Conservation (phyloP, 495 filamentous ascomycete genomes). For the Xylaria intraflava region DNA sequence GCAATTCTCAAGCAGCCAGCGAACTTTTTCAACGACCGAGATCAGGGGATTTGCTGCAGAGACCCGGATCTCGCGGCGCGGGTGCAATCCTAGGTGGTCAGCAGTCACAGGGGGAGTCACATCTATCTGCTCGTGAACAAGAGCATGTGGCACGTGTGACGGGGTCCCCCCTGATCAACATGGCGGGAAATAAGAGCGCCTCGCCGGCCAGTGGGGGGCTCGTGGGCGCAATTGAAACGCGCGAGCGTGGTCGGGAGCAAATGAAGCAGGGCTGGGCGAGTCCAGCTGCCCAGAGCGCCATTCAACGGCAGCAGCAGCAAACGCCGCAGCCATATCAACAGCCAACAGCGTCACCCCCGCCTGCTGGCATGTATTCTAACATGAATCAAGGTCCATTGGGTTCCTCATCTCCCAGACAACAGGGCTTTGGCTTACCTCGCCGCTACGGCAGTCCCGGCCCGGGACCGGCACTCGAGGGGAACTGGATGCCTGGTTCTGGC, state of each 20-base stretch:
- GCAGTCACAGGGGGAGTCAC: slow-evolving; percentile 38
- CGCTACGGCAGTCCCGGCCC: slow-evolving; percentile 10
- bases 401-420: slow-evolving; percentile 13
- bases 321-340: slow-evolving; percentile 38
- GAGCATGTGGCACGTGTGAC: slow-evolving; percentile 88
- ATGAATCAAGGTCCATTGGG: slow-evolving; percentile 19
- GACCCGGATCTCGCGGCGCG: slow-evolving; percentile 25
- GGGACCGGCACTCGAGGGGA: slow-evolving; percentile 19
- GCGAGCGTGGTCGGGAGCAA: slow-evolving; percentile 66
- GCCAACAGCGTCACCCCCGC: slow-evolving; percentile 18
- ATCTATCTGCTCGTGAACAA: slow-evolving; percentile 87
- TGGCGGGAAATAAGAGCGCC: slow-evolving; percentile 50
- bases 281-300: slow-evolving; percentile 72
- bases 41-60: slow-evolving; percentile 21
- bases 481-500: slow-evolving; percentile 23
- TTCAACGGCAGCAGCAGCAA: slow-evolving; percentile 62
- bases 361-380: slow-evolving; percentile 30
- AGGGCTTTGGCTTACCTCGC: slow-evolving; percentile 13
- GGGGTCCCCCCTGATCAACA: slow-evolving; percentile 69
- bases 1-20: slow-evolving; percentile 28
- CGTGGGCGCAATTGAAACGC: slow-evolving; percentile 67
- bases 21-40: slow-evolving; percentile 29
- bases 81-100: slow-evolving; percentile 26
- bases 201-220: slow-evolving; percentile 53
- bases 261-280: slow-evolving; percentile 66